phyloP scores from a whole-genome alignment of 1,284 basidiomycete genomes.

The Mycosarcoma mackinlayi region DNA sequence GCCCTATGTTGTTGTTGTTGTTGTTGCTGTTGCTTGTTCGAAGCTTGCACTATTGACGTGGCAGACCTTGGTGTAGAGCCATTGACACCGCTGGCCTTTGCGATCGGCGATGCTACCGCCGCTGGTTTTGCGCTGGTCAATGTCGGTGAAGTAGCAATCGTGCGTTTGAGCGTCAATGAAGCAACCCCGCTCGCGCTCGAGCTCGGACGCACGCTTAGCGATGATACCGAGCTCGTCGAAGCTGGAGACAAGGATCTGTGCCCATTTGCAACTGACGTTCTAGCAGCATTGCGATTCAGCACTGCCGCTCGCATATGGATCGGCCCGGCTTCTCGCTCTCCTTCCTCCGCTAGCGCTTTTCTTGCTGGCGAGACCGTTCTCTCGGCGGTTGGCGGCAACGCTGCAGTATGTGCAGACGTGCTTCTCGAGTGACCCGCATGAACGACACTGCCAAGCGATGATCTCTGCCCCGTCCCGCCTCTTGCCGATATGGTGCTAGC shows the following conservation, averaged over 20 bases:
- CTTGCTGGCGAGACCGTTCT: conserved; percentile 3
- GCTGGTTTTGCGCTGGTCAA: not conserved
- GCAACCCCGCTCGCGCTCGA: not conserved
- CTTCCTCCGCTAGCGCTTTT: conserved; percentile 12
- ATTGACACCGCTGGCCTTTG: not conserved
- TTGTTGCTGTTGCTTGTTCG: conserved; percentile 2
- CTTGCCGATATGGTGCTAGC: not conserved
- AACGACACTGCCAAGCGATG: conserved; percentile 6
- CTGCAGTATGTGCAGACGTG: conserved; percentile 3
- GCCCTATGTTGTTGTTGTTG: no score
- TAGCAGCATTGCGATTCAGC: conserved; percentile 61
- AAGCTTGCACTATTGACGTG: not conserved
- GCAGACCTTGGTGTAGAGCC: not conserved
- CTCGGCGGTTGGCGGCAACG: conserved; percentile 4
- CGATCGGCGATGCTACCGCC: not conserved
- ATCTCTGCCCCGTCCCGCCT: not conserved
- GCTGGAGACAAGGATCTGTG: conserved; percentile 27
- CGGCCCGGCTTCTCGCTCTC: conserved; percentile 57
- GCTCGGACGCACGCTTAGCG: not conserved
- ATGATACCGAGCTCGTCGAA: conserved; percentile 19
- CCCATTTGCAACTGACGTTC: conserved; percentile 41
- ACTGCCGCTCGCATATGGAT: conserved; percentile 58
- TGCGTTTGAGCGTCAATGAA: not conserved
- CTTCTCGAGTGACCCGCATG: conserved; percentile 6
- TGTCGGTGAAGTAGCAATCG: not conserved